A percentile compares a stretch with the other conserved stretches of the same genome.
Evolutionary conservation across 2,329 filamentous ascomycete species (phyloP).

Genomic region (Helotiales sp.): DNA sequence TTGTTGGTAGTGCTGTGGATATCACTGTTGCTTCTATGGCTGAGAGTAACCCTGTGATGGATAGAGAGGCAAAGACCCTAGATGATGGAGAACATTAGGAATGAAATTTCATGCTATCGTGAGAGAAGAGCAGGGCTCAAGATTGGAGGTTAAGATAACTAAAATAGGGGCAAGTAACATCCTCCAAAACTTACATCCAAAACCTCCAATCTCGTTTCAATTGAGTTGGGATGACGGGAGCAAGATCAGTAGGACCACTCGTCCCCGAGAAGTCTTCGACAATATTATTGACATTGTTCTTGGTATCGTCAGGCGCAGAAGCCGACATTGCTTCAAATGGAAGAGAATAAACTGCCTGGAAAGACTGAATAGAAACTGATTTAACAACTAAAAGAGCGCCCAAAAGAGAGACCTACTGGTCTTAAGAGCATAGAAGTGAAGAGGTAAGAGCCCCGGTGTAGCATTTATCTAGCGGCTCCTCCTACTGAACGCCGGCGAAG

Average conservation of each 20-base stretch:
- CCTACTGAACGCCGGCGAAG: not conserved
- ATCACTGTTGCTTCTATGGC: conserved; percentile 35
- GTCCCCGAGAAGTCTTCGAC: not conserved
- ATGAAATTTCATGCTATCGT: too few relatives aligned
- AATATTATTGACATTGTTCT: not conserved
- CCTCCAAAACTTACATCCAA: not conserved
- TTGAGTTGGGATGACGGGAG: not conserved
- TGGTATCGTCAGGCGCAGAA: not conserved
- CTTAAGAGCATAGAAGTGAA: not conserved
- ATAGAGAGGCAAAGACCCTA: conserved; percentile 19
- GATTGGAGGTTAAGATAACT: too few relatives aligned
- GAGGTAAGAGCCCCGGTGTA: too few relatives aligned
- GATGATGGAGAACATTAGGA: too few relatives aligned
- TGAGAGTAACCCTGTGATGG: conserved; percentile 29
- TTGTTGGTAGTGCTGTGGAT: conserved; percentile 24
- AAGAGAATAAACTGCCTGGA: not conserved
- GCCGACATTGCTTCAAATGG: not conserved
- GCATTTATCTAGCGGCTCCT: not conserved
- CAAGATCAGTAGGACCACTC: not conserved
- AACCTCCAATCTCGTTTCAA: conserved; percentile 16
- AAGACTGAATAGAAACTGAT: not conserved
- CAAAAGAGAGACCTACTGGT: not conserved
- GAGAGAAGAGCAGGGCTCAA: too few relatives aligned
- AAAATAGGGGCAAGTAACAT: not conserved
- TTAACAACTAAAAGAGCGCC: not conserved